phyloP scores from a whole-genome alignment of 768 basidiomycete genomes.

The Gelatoporia subvermispora region DNA sequence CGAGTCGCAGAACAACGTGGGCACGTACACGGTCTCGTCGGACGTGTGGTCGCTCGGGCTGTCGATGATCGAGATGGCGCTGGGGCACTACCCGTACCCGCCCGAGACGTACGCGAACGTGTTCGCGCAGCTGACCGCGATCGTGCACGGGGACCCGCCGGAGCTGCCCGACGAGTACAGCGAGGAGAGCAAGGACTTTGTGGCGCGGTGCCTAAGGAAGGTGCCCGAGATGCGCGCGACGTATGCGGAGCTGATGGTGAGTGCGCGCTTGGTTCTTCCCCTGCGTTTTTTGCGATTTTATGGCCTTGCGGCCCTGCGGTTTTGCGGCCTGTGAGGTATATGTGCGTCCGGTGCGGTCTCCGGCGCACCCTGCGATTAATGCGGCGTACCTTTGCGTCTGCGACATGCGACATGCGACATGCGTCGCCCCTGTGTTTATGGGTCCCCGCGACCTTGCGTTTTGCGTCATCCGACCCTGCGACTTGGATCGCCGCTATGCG shows the following conservation, averaged over 20 bases:
- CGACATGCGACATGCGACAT: no score
- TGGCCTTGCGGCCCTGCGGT: no score
- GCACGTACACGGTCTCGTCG: slow-evolving; percentile 92
- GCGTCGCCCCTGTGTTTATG: no score
- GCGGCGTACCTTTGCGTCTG: no score
- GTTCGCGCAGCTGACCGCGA: slow-evolving; percentile 94
- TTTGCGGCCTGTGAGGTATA: no score
- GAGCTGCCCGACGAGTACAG: slow-evolving; percentile 72
- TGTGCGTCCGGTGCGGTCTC: no score
- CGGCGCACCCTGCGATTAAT: no score
- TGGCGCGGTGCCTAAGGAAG: slow-evolving; percentile 76
- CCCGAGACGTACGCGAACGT: slow-evolving; percentile 97
- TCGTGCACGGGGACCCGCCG: slow-evolving; percentile 92
- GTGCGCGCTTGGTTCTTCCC: slow-evolving; percentile 19
- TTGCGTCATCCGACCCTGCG: background rate
- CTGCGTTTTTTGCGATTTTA: no score
- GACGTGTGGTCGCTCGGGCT: slow-evolving; percentile 98
- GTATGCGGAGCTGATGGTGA: slow-evolving; percentile 75
- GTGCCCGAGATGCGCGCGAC: slow-evolving; percentile 73
- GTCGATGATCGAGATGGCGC: slow-evolving; percentile 87
- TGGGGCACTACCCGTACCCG: slow-evolving; percentile 92
- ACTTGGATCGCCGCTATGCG: background rate
- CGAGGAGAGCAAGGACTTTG: slow-evolving; percentile 74
- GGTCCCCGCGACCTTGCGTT: no score
- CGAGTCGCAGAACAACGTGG: slow-evolving; percentile 79